Evolutionary conservation across 2,329 filamentous ascomycete species (phyloP).

Genomic region (Colletotrichum theobromicola): DNA sequence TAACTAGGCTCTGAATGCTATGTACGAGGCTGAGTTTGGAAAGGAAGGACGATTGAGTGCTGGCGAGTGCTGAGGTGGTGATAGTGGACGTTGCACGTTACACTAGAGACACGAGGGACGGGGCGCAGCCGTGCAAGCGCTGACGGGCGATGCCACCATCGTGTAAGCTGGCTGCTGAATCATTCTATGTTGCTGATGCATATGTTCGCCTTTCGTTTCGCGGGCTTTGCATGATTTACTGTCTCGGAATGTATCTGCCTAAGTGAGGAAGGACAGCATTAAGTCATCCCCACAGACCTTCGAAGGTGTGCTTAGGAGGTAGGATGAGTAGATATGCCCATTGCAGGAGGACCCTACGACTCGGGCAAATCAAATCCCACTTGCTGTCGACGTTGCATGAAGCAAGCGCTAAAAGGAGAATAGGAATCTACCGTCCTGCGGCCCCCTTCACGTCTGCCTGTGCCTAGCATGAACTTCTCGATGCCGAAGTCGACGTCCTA

Average conservation of each 20-base stretch:
- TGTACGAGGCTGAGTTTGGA: background rate
- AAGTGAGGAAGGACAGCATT: background rate
- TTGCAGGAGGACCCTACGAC: background rate
- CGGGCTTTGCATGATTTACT: background rate
- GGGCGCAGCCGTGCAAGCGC: background rate
- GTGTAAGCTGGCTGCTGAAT: background rate
- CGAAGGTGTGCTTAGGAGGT: background rate
- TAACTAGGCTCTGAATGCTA: background rate
- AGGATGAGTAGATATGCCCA: background rate
- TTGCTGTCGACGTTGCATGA: background rate
- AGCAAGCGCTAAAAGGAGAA: background rate
- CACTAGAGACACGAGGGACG: background rate
- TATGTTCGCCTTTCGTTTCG: background rate
- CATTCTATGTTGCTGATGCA: background rate
- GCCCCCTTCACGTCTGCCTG: background rate
- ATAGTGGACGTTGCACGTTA: background rate
- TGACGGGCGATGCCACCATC: background rate
- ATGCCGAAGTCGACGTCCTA: background rate
- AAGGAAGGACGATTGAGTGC: background rate
- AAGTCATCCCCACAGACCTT: background rate
- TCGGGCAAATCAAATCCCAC: background rate
- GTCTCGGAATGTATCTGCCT: background rate
- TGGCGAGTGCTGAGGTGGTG: background rate
- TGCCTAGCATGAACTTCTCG: background rate
- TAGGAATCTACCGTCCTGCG: background rate